Evolutionary conservation across 2,329 filamentous ascomycete species (phyloP).

Genomic region (Fusarium subglutinans): DNA sequence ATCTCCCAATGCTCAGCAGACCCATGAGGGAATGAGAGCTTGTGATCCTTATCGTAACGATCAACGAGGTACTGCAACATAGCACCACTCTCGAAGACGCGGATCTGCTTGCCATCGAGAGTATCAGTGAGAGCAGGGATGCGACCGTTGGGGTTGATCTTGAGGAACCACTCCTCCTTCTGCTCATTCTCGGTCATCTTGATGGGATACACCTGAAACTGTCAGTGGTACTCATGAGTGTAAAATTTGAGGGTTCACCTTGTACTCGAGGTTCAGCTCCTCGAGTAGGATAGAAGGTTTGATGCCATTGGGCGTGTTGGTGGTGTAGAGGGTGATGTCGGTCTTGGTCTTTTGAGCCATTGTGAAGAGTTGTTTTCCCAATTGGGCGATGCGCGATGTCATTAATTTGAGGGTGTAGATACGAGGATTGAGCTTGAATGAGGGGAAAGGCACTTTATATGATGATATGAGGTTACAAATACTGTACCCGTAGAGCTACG

Average conservation of each 20-base stretch:
- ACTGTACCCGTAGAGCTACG: not conserved
- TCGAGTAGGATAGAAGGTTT: conserved; percentile 89
- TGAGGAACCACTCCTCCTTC: conserved; percentile 86
- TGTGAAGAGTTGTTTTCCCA: conserved; percentile 41
- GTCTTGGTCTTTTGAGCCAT: conserved; percentile 52
- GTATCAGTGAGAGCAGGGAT: conserved; percentile 89
- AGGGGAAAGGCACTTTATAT: conserved; percentile 12
- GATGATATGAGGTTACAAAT: not conserved
- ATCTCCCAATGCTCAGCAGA: conserved; percentile 80
- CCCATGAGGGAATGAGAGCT: conserved; percentile 80
- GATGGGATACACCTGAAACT: conserved; percentile 64
- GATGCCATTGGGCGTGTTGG: conserved; percentile 87
- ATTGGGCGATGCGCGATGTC: conserved; percentile 40
- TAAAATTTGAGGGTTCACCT: conserved; percentile 53
- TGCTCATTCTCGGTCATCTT: conserved; percentile 80
- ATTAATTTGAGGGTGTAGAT: conserved; percentile 14
- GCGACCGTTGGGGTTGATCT: conserved; percentile 92
- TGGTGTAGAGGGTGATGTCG: conserved; percentile 83
- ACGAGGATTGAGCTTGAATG: not conserved
- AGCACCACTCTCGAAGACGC: conserved; percentile 83
- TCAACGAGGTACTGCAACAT: conserved; percentile 88
- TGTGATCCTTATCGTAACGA: conserved; percentile 82
- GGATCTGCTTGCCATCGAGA: conserved; percentile 78
- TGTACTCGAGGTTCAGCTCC: conserved; percentile 85
- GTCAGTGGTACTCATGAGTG: not conserved